phyloP scores from a whole-genome alignment of 345 rosid genomes.

The Aurinia saxatilis region DNA sequence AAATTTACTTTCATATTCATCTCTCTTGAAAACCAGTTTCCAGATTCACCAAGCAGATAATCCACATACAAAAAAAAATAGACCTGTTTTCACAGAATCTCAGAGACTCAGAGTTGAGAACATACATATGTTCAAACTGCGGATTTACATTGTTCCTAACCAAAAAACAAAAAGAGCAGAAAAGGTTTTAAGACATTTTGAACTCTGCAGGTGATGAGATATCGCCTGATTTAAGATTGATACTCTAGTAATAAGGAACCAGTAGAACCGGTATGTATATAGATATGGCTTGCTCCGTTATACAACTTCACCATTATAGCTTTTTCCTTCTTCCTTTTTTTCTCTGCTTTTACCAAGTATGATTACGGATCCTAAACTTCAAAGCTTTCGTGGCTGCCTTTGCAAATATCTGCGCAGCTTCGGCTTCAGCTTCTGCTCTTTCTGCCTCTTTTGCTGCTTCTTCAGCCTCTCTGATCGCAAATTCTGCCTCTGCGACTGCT shows the following conservation, averaged over 20 bases:
- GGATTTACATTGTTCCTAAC: conserved; percentile 25
- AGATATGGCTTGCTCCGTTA: conserved; percentile 16
- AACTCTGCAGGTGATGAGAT: conserved; percentile 25
- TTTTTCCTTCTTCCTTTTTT: neutral
- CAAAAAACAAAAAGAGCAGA: neutral
- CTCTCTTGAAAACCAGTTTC: conserved; percentile 8
- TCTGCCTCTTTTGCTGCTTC: conserved; percentile 95
- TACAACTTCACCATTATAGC: neutral
- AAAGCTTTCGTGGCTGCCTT: conserved; percentile 75
- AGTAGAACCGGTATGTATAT: neutral
- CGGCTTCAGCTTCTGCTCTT: conserved; percentile 94
- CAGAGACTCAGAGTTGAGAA: conserved; percentile 15
- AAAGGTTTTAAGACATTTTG: neutral
- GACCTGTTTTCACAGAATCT: conserved; percentile 13
- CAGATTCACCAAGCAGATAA: conserved; percentile 2
- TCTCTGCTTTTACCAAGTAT: conserved; percentile 35
- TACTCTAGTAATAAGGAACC: conserved; percentile 2
- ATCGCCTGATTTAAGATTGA: conserved; percentile 3
- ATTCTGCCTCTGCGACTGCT: conserved; percentile 95
- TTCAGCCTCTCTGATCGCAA: conserved; percentile 91
- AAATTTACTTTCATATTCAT: neutral
- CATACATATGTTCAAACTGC: conserved; percentile 10
- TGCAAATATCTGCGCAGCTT: conserved; percentile 79
- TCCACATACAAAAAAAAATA: neutral
- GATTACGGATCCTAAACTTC: conserved; percentile 38